Conservation (phyloP, 257 asterid genomes). For the Jacaranda mimosifolia region DNA sequence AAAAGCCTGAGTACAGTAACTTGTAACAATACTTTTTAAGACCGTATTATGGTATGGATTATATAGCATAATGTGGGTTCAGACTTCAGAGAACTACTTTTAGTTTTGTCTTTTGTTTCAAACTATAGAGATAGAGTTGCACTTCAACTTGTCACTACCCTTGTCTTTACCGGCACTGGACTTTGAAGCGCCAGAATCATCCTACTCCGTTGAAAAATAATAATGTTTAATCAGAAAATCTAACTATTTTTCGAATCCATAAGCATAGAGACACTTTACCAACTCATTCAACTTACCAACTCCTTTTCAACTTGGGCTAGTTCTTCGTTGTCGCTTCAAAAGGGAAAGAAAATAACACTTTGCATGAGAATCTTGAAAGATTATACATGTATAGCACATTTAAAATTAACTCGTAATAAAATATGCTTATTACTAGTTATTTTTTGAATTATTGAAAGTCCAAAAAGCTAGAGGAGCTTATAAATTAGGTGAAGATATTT, state of each 20-base stretch:
- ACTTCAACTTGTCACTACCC: neutral
- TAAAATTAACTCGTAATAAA: too few relatives aligned
- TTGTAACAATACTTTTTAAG: too few relatives aligned
- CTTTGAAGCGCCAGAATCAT: conserved; percentile 7
- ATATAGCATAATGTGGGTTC: too few relatives aligned
- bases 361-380: too few relatives aligned
- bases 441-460: too few relatives aligned
- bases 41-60: too few relatives aligned
- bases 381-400: too few relatives aligned
- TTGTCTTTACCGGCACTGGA: neutral
- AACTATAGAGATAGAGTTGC: neutral
- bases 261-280: too few relatives aligned
- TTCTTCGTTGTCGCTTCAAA: conserved; percentile 20
- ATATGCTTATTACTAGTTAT: neutral
- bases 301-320: conserved; percentile 18
- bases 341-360: neutral
- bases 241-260: too few relatives aligned
- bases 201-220: neutral
- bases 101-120: neutral
- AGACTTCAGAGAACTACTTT: neutral
- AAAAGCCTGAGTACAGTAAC: too few relatives aligned
- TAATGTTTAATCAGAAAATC: neutral
- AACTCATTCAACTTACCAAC: conserved; percentile 1
- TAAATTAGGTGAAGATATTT: neutral
- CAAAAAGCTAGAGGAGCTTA: too few relatives aligned